phyloP scores from a whole-genome alignment of 2,329 filamentous ascomycete genomes.

The Eutypa lata region DNA sequence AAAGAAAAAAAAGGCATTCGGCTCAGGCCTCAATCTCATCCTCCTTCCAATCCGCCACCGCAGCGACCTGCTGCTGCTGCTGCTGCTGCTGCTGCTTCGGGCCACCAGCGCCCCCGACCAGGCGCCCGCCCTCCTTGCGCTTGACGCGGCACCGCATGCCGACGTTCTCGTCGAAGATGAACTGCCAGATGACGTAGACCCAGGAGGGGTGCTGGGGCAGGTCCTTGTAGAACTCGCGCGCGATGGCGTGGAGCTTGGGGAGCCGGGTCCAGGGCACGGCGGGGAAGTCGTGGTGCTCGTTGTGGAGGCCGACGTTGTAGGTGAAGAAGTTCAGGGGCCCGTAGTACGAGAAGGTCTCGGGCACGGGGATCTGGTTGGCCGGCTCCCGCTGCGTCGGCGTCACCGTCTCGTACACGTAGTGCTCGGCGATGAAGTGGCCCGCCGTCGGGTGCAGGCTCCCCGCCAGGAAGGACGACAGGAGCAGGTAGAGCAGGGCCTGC shows the following conservation, averaged over 20 bases:
- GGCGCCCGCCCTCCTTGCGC: conserved; percentile 70
- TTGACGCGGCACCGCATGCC: conserved; percentile 92
- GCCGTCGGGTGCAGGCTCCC: conserved; percentile 92
- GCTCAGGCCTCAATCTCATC: conserved; percentile 63
- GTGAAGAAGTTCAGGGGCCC: conserved; percentile 87
- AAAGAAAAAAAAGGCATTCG: not conserved
- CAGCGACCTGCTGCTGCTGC: conserved; percentile 24
- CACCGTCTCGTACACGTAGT: conserved; percentile 76
- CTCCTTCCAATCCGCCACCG: conserved; percentile 59
- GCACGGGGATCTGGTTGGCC: conserved; percentile 63
- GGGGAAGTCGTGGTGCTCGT: conserved; percentile 98
- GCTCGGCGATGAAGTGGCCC: conserved; percentile 97
- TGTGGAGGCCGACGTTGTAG: conserved; percentile 97
- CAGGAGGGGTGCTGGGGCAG: conserved; percentile 87
- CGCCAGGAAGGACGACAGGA: conserved; percentile 88
- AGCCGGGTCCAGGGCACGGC: conserved; percentile 93
- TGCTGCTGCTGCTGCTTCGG: conserved; percentile 2
- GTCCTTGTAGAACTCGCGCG: conserved; percentile 86
- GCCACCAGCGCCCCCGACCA: conserved; percentile 42
- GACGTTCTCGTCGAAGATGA: conserved; percentile 85
- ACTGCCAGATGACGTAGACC: conserved; percentile 91
- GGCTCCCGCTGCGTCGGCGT: conserved; percentile 53
- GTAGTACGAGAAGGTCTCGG: conserved; percentile 97
- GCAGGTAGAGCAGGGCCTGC: conserved; percentile 73
- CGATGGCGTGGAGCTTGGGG: conserved; percentile 72